Evolutionary conservation across 1,284 basidiomycete species (phyloP).

Genomic region (Apiotrichum siamense): DNA sequence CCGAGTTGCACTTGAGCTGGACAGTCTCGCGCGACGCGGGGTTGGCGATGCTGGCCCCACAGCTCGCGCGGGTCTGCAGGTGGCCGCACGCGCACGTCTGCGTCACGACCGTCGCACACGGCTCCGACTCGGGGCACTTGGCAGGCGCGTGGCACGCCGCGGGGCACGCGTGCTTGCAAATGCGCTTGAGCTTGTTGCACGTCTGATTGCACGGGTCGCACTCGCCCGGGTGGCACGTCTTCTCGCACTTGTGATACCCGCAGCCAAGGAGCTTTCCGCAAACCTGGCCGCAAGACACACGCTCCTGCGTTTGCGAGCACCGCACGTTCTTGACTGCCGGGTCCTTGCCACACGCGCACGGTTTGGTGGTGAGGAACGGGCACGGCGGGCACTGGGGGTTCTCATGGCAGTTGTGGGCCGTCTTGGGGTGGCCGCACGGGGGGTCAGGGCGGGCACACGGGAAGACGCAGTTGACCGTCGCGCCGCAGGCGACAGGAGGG

Average conservation of each 20-base stretch:
- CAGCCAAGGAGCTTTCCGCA: constrained; percentile 74
- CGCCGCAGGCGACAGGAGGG: constrained; percentile 64
- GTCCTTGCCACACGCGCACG: constrained; percentile 83
- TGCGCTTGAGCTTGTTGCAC: constrained; percentile 75
- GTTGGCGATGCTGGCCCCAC: constrained; percentile 56
- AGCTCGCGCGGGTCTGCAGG: constrained; percentile 62
- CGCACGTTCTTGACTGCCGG: constrained; percentile 51
- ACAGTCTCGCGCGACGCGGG: constrained; percentile 49
- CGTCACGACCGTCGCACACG: constrained; percentile 60
- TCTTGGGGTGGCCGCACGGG: constrained; percentile 71
- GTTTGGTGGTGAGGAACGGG: constrained; percentile 65
- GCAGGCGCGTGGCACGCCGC: constrained; percentile 77
- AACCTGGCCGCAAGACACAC: constrained; percentile 69
- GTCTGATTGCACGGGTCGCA: constrained; percentile 68
- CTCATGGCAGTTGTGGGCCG: constrained; percentile 74
- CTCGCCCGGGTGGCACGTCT: constrained; percentile 66
- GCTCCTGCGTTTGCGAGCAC: constrained; percentile 64
- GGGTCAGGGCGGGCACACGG: constrained; percentile 68
- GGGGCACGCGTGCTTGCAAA: constrained; percentile 71
- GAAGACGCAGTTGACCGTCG: constrained; percentile 63
- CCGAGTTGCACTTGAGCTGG: constrained; percentile 65
- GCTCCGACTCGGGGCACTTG: constrained; percentile 67
- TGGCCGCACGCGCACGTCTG: constrained; percentile 75
- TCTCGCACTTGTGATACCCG: constrained; percentile 77
- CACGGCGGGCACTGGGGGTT: constrained; percentile 70